Evolutionary conservation across 805 yeast genomes (phyloP), one percentile per base, ranked within the genome.

Genomic region (Schizosaccharomyces japonicus): DNA sequence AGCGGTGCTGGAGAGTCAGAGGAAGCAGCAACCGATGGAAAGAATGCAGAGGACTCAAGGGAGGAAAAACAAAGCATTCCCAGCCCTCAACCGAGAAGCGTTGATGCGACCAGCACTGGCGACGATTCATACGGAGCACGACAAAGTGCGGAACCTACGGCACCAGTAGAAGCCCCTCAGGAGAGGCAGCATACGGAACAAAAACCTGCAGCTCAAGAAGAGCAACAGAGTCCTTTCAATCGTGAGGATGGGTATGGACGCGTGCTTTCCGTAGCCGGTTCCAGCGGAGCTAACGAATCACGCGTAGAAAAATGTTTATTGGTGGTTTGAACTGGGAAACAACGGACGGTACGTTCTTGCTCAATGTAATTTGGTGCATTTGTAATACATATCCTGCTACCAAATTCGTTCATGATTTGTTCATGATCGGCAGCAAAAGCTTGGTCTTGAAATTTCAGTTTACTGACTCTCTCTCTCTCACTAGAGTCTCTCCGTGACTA

Each of bases 311-410:
- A 49, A 54, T 55, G 55, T 55, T 55, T 45, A 52, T 55, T 61
- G 98, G 98, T 52, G 98, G 98, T 47, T 73, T 87, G 56, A 90
- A 87, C 58, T 87, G 96, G 96, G 95, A 87, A 59, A 87, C 98
- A 13, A 77, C 85, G 11, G 96, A 87, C 58, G 56, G 55, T 53
- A 48, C 5, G 50, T 17, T 7, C n/a, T n/a, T n/a, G n/a, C n/a
- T n/a, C n/a, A n/a, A n/a, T n/a, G n/a, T n/a, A n/a, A n/a, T n/a
- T n/a, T n/a, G n/a, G n/a, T n/a, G n/a, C n/a, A n/a, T n/a, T n/a
- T n/a, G n/a, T n/a, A n/a, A n/a, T n/a, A n/a, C n/a, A n/a, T n/a
- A n/a, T n/a, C n/a, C n/a, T n/a, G n/a, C n/a, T n/a, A n/a, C n/a
- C n/a, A n/a, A n/a, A n/a, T n/a, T n/a, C n/a, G n/a, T n/a, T n/a